phyloP scores from a whole-genome alignment of 179 eudicot species.

The Actinidia chinensis region DNA sequence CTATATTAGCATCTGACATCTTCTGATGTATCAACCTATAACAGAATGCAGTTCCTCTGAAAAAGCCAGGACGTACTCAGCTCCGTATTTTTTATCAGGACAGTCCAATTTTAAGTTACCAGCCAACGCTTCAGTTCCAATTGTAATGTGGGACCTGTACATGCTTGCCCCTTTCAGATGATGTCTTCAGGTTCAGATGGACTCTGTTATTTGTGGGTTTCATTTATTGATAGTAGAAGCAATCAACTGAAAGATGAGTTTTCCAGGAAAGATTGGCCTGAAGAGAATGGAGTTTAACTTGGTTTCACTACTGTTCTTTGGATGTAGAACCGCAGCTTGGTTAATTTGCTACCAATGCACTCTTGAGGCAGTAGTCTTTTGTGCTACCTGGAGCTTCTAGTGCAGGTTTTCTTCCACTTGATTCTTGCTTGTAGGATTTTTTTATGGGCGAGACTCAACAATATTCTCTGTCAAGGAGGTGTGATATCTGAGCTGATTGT shows the following conservation, averaged over 20 bases:
- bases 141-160: constrained; percentile 96
- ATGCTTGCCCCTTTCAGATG: constrained; percentile 98
- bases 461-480: constrained; percentile 63
- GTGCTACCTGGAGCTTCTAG: not conserved
- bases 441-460: constrained; percentile 63
- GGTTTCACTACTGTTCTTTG: constrained; percentile 80
- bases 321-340: constrained; percentile 84
- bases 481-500: constrained; percentile 67
- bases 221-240: too few relatives aligned
- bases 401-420: not conserved
- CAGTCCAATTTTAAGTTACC: constrained; percentile 92
- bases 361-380: not conserved
- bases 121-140: constrained; percentile 63
- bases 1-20: constrained; percentile 16
- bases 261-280: constrained; percentile 81
- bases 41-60: constrained; percentile 68
- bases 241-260: not conserved
- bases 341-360: constrained; percentile 19
- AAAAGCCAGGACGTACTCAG: constrained; percentile 67
- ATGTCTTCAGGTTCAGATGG: constrained; percentile 70
- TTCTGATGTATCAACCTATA: constrained; percentile 11
- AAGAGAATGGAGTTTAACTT: constrained; percentile 76
- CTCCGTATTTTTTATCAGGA: constrained; percentile 82
- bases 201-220: not conserved
- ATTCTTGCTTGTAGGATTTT: constrained; percentile 45